phyloP scores from a whole-genome alignment of 345 rosid genomes.

The Abelmoschus esculentus region DNA sequence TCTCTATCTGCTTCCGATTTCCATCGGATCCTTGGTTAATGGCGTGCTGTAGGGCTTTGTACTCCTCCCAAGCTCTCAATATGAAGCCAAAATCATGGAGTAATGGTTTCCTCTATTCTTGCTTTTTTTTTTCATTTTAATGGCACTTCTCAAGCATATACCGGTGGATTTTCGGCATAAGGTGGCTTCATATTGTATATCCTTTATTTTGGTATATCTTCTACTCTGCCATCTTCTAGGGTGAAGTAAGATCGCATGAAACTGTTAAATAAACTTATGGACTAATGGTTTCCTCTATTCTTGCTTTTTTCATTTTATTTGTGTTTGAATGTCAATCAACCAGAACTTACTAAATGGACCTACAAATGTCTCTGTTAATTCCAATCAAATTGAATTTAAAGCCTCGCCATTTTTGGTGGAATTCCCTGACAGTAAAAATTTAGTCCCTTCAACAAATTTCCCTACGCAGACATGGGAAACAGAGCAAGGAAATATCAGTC shows the following conservation, averaged over 20 bases:
- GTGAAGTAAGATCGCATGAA: neutral
- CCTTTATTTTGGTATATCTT: neutral
- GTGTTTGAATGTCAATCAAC: neutral
- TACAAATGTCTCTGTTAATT: too few relatives aligned
- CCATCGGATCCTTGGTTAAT: constrained; percentile 15
- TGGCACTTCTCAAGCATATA: constrained; percentile 52
- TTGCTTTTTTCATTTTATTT: neutral
- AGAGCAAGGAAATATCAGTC: too few relatives aligned
- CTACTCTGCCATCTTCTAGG: neutral
- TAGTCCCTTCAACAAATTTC: too few relatives aligned
- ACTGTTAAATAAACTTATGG: neutral
- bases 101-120: too few relatives aligned
- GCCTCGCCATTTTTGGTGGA: too few relatives aligned
- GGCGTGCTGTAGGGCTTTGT: constrained; percentile 59
- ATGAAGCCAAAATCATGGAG: too few relatives aligned
- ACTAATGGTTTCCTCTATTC: neutral
- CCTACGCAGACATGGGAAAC: too few relatives aligned
- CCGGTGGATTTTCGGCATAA: constrained; percentile 75
- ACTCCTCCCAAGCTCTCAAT: constrained; percentile 43
- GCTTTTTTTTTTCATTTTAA: constrained; percentile 68
- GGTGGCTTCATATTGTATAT: constrained; percentile 13
- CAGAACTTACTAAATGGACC: too few relatives aligned
- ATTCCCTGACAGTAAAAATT: too few relatives aligned
- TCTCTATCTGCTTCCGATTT: neutral
- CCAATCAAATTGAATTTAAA: too few relatives aligned